phyloP scores from a whole-genome alignment of 1,284 basidiomycete genomes.

The Microbotryum saponariae region DNA sequence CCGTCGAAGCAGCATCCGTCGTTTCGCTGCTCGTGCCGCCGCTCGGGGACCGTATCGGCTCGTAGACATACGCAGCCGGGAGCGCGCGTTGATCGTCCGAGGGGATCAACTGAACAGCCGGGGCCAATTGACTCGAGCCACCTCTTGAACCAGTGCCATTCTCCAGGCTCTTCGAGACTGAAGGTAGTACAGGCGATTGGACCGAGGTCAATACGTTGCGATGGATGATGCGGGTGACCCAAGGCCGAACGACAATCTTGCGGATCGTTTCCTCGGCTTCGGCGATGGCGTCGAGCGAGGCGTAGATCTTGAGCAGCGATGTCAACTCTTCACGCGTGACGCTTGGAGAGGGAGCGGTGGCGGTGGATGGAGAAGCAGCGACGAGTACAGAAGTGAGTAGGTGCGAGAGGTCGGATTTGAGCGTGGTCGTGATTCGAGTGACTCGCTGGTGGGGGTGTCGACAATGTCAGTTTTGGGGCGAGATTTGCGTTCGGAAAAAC shows the following conservation, averaged over 20 bases:
- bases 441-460: slow-evolving; percentile 53
- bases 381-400: slow-evolving; percentile 55
- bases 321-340: slow-evolving; percentile 22
- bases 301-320: slow-evolving; percentile 59
- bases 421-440: slow-evolving; percentile 65
- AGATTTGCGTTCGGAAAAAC: background rate
- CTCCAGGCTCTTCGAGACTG: slow-evolving; percentile 12
- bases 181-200: slow-evolving; percentile 53
- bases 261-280: slow-evolving; percentile 78
- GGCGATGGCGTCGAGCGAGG: slow-evolving; percentile 66
- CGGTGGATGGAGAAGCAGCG: slow-evolving; percentile 5
- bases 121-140: background rate
- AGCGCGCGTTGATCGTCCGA: slow-evolving; percentile 6
- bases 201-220: slow-evolving; percentile 52
- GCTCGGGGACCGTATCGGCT: slow-evolving; percentile 16
- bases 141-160: background rate
- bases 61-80: slow-evolving; percentile 25
- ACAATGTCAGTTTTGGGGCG: slow-evolving; percentile 1
- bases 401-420: slow-evolving; percentile 74
- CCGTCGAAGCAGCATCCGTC: slow-evolving; percentile 40
- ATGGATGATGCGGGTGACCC: slow-evolving; percentile 69
- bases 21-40: slow-evolving; percentile 41
- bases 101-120: background rate
- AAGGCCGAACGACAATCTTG: slow-evolving; percentile 59
- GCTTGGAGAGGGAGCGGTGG: background rate